Evolutionary conservation across 441 rosid species (phyloP), one percentile per base, ranked within the genome.

Genomic region (Kokia cookei): DNA sequence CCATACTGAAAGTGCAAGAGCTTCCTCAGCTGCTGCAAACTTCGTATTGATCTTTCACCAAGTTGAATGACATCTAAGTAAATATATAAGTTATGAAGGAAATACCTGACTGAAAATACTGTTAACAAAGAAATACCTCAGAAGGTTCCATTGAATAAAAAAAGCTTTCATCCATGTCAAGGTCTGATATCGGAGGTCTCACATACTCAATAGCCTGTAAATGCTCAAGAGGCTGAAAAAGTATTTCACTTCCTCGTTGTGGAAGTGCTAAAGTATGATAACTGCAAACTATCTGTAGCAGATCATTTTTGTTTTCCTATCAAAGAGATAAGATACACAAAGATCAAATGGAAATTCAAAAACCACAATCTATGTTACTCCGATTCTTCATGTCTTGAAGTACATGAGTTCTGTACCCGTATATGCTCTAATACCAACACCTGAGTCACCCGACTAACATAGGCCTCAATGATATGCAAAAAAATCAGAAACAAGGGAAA

Each of bases 11-110:
- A 95, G 94, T 19, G 96, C 86, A 82, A 88, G 81, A 76, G 97
- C 96, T 84, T 93, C 98, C 88, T 95, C 98, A 62, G 97, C 94
- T 80, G 87, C 93, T 75, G 93, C 84, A 80, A 93, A 81, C 86
- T 84, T 89, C 51, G 88, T 86, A 75, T 85, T 83, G 73, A 84
- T 90, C 96, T 91, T 88, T 79, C 73, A 71, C 75, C 74, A 71
- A 77, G 75, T 79, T 65, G 64, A 81, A 24, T 48, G 45, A 74
- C 14, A 69, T 65, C n/a, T 73, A 60, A 80, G 83, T 71, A 69
- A 75, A 64, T 64, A 72, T 37, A 48, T 45, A 40, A 40, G 73
- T 58, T 26, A 80, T 58, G 63, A 54, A 73, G 59, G 73, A 69
- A 14, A 4, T 50, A 55, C n/a, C 42, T 40, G 72, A 40, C 27